Percentiles rank a stretch among this genome's conserved stretches.
Conservation (phyloP, 176 grass and related monocot species). For the Zoysia japonica region DNA sequence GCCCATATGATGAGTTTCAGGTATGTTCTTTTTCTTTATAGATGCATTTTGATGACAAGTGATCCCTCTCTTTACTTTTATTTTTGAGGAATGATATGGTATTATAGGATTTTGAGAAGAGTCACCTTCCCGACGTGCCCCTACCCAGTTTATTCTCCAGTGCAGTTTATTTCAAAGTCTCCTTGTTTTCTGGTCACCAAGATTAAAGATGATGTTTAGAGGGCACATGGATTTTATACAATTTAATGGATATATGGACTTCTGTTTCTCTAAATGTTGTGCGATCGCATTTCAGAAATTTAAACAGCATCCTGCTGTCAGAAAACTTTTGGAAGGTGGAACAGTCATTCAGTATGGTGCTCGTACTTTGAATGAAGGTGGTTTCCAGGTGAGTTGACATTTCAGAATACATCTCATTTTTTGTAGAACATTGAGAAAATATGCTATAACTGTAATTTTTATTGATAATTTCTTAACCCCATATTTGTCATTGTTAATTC, state of each 20-base stretch:
- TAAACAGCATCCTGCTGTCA: constrained; percentile 81
- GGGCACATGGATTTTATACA: background rate
- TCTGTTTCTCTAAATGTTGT: constrained; percentile 9
- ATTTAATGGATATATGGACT: constrained; percentile 2
- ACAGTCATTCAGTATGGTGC: constrained; percentile 88
- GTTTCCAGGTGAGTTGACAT: constrained; percentile 69
- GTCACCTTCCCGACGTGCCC: background rate
- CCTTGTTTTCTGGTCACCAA: background rate
- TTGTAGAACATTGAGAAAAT: background rate
- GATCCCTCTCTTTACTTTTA: background rate
- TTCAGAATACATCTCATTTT: background rate
- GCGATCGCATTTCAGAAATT: constrained; percentile 67
- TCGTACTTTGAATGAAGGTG: constrained; percentile 96
- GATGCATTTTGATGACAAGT: constrained; percentile 15
- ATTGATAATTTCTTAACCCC: too few species aligned
- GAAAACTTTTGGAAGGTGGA: constrained; percentile 75
- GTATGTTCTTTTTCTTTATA: constrained; percentile 39
- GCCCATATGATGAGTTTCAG: constrained; percentile 95
- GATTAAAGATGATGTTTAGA: constrained; percentile 17
- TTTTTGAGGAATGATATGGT: background rate
- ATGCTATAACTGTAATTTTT: background rate
- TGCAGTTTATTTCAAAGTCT: background rate
- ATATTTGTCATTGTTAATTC: background rate
- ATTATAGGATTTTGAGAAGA: background rate
- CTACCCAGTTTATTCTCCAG: background rate